A percentile compares a stretch with the other conserved stretches of the same genome.
Conservation (phyloP, 2,329 filamentous ascomycete genomes). For the Fusarium bactridioides region DNA sequence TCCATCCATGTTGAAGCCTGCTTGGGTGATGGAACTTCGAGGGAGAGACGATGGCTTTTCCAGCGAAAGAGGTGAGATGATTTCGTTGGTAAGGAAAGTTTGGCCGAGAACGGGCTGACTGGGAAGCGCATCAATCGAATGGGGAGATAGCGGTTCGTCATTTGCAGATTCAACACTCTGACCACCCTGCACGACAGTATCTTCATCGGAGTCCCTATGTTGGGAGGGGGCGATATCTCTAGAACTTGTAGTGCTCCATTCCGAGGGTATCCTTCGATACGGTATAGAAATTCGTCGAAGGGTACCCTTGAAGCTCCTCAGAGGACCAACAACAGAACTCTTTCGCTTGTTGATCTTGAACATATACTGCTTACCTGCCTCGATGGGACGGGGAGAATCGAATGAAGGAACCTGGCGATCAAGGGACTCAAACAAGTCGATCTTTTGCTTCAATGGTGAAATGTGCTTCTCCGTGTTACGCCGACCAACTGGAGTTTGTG, state of each 20-base stretch:
- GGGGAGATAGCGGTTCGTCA: neutral
- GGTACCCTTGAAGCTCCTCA: slow-evolving; percentile 15
- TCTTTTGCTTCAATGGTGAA: slow-evolving; percentile 42
- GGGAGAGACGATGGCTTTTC: slow-evolving; percentile 8
- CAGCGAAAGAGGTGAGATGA: slow-evolving; percentile 18
- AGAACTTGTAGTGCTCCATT: slow-evolving; percentile 28
- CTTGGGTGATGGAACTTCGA: neutral
- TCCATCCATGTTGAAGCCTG: slow-evolving; percentile 36
- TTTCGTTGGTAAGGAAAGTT: slow-evolving; percentile 5
- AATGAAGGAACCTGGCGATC: neutral
- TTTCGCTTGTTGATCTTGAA: neutral
- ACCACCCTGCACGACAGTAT: neutral
- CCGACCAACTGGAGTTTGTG: neutral
- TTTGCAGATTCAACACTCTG: neutral
- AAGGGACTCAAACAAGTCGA: slow-evolving; percentile 44
- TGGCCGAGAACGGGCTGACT: slow-evolving; percentile 4
- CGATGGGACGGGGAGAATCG: neutral
- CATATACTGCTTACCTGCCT: neutral
- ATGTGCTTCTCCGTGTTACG: slow-evolving; percentile 4
- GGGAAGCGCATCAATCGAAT: slow-evolving; percentile 6
- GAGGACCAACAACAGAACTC: neutral
- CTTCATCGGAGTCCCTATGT: neutral
- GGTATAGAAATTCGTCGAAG: slow-evolving; percentile 34
- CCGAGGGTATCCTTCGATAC: slow-evolving; percentile 24
- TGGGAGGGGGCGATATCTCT: neutral